These are phyloP conservation scores for Ogataea degrootiae DNA, from an alignment of 805 yeast species.

Conservation along the genomic window DNA sequence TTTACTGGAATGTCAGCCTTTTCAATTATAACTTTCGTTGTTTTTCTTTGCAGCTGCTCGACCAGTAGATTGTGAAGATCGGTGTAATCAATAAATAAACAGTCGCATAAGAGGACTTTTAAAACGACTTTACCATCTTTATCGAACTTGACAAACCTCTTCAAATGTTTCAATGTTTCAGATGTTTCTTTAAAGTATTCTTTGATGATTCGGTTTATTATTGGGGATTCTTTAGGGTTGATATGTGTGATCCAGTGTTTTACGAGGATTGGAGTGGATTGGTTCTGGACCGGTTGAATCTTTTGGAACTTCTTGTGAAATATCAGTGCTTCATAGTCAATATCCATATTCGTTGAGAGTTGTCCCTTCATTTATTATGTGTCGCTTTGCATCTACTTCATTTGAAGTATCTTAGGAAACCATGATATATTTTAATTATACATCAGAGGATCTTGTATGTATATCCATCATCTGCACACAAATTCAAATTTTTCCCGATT, in stretches of 20 bases:
- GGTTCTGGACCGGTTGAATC: conserved; percentile 28
- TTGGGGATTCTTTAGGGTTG: conserved; percentile 31
- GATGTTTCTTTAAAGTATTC: conserved; percentile 23
- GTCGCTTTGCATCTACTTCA: too few species aligned
- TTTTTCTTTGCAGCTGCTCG: conserved; percentile 9
- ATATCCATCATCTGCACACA: neutral
- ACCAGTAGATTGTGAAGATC: conserved; percentile 25
- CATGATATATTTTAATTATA: too few species aligned
- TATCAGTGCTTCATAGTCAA: conserved; percentile 39
- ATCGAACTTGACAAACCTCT: conserved; percentile 39
- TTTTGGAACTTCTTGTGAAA: conserved; percentile 38
- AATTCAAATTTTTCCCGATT: neutral
- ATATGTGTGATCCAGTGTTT: conserved; percentile 43
- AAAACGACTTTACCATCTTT: conserved; percentile 4
- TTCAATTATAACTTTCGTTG: conserved; percentile 7
- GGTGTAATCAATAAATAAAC: conserved; percentile 37
- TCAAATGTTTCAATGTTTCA: conserved; percentile 38
- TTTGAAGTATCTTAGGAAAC: too few species aligned
- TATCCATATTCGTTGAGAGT: conserved; percentile 12
- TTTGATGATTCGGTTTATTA: conserved; percentile 22
- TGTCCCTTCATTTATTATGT: neutral
- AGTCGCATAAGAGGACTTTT: conserved; percentile 25
- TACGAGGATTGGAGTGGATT: conserved; percentile 26
- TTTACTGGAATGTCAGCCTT: conserved; percentile 46
- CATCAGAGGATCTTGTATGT: too few species aligned